Percentiles rank a stretch among this genome's conserved stretches.
phyloP scores from a whole-genome alignment of 129 eudicot species.

The Centrapalus pauciflorus region DNA sequence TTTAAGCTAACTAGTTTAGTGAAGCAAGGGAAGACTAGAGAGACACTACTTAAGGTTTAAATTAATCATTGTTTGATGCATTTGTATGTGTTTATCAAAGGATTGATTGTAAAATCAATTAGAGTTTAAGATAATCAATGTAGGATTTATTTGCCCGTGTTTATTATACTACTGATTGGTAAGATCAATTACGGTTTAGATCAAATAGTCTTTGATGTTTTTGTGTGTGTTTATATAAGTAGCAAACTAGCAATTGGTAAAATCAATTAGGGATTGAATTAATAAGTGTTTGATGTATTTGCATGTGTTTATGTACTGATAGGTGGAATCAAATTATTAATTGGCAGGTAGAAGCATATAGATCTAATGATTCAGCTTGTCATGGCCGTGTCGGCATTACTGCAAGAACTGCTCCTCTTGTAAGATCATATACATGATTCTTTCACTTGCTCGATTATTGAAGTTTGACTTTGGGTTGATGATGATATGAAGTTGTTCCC shows the following conservation, averaged over 20 bases:
- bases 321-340: not conserved
- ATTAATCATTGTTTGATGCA: not conserved
- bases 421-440: conserved; percentile 29
- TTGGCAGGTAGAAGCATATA: conserved; percentile 94
- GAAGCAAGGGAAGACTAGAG: not conserved
- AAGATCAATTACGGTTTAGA: too few species aligned
- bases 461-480: not conserved
- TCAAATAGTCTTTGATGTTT: not conserved
- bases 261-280: not conserved
- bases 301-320: not conserved
- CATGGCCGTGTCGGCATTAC: conserved; percentile 95
- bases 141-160: too few species aligned
- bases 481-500: not conserved
- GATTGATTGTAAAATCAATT: too few species aligned
- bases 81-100: not conserved
- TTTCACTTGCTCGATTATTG: not conserved
- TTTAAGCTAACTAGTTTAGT: not conserved
- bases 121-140: too few species aligned
- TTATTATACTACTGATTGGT: too few species aligned
- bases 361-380: conserved; percentile 96
- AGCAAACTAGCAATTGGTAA: not conserved
- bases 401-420: conserved; percentile 93
- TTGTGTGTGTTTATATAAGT: not conserved
- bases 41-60: too few species aligned
- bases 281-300: not conserved